Evolutionary conservation across 495 filamentous ascomycete species (phyloP).

Genomic region (Tuber borchii): DNA sequence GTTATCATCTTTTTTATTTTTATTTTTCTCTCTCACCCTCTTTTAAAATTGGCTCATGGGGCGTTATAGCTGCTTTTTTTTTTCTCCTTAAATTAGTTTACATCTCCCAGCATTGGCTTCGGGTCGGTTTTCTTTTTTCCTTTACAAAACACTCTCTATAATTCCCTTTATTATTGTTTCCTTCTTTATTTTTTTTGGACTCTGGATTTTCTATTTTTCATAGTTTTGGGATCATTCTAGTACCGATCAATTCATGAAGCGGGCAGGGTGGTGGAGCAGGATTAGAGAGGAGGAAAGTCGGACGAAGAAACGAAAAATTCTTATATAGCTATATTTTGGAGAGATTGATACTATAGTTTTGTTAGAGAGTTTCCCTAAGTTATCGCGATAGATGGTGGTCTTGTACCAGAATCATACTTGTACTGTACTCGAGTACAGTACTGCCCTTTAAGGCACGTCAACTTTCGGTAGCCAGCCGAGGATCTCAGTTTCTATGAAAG

Average conservation of each 20-base stretch:
- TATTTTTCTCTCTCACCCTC: background rate
- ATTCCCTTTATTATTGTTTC: background rate
- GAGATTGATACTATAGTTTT: no score
- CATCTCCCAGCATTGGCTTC: background rate
- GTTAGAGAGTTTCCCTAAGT: no score
- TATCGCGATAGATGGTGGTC: background rate
- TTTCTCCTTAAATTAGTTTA: background rate
- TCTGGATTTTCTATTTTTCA: background rate
- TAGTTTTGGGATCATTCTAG: background rate
- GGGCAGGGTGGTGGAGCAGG: background rate
- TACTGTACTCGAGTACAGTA: no score
- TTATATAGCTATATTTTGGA: background rate
- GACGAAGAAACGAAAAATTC: background rate
- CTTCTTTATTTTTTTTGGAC: background rate
- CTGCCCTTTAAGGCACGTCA: no score
- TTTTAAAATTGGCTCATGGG: background rate
- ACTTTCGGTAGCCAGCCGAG: no score
- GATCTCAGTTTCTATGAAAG: no score
- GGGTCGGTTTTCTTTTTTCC: background rate
- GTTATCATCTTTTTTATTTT: background rate
- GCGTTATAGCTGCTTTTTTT: conserved; percentile 6
- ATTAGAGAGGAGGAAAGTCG: background rate
- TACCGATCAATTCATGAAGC: background rate
- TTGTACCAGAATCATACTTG: no score
- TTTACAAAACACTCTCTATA: background rate